A percentile compares a stretch with the other conserved stretches of the same genome.
phyloP scores from a whole-genome alignment of 2,329 filamentous ascomycete species.

The Dothideomycetidae sp. region DNA sequence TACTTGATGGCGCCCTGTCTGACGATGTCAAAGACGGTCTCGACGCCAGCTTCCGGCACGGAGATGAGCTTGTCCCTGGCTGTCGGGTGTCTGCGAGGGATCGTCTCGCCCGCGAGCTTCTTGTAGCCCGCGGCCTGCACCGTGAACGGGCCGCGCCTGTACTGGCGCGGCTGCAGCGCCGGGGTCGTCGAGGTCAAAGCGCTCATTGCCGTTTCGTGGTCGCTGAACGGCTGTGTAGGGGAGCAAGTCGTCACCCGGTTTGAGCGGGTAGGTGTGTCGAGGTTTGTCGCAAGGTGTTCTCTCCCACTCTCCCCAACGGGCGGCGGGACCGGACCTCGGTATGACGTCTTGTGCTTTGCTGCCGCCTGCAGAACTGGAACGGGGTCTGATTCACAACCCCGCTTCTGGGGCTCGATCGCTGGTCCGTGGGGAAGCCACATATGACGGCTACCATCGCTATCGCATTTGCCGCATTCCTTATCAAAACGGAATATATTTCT shows the following conservation, averaged over 20 bases:
- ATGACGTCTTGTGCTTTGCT: no score
- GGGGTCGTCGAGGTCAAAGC: constrained; percentile 35
- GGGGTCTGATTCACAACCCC: no score
- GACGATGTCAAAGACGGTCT: constrained; percentile 68
- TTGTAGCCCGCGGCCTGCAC: constrained; percentile 55
- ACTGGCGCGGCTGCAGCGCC: constrained; percentile 32
- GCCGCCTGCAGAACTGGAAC: no score
- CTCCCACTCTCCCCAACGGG: no score
- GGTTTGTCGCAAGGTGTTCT: no score
- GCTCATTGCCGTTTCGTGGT: constrained; percentile 22
- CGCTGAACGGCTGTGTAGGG: constrained; percentile 18
- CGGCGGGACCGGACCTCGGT: no score
- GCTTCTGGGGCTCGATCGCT: no score
- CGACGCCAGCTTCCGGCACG: constrained; percentile 52
- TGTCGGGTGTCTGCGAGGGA: constrained; percentile 59
- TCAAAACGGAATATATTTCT: no score
- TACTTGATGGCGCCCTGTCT: constrained; percentile 48
- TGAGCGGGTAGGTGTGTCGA: no score
- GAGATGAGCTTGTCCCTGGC: constrained; percentile 56
- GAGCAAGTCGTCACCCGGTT: background rate
- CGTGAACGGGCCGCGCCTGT: constrained; percentile 58
- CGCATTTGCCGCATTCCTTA: no score
- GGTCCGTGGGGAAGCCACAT: no score
- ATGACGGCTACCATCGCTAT: no score
- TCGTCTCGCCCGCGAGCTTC: constrained; percentile 65